Evolutionary conservation across 1,284 basidiomycete genomes (phyloP).

Genomic region (Ceratobasidium sp.): DNA sequence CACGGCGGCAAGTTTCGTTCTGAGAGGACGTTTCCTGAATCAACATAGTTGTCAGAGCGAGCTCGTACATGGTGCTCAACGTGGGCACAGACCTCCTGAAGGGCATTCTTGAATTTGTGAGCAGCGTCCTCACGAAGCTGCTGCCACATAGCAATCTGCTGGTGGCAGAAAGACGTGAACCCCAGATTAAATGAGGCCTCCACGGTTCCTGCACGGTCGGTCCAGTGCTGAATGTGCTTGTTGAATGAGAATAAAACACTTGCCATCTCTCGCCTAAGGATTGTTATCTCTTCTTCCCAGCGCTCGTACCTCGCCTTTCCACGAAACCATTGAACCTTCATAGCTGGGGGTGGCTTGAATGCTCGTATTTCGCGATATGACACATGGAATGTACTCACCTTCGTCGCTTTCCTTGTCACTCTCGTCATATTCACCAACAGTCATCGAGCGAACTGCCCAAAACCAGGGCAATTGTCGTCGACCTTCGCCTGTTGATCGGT

Average conservation of each 20-base stretch:
- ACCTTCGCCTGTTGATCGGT: not conserved
- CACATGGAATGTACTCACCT: not conserved
- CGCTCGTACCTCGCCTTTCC: not conserved
- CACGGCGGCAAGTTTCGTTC: no score
- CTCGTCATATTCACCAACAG: not conserved
- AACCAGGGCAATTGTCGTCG: not conserved
- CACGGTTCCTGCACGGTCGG: not conserved
- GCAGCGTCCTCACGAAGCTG: not conserved
- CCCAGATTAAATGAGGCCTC: not conserved
- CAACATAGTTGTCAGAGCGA: no score
- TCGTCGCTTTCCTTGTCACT: not conserved
- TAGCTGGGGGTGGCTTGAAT: not conserved
- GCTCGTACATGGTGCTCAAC: no score
- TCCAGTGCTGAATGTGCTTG: not conserved
- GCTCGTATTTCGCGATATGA: no score
- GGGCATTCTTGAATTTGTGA: not conserved
- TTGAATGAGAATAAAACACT: not conserved
- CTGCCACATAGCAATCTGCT: not conserved
- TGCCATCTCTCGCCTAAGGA: constrained; percentile 5
- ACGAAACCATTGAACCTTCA: constrained; percentile 5
- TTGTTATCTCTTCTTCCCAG: constrained; percentile 4
- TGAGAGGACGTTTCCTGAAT: no score
- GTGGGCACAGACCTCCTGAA: not conserved
- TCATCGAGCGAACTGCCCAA: not conserved
- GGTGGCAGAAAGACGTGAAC: not conserved